Evolutionary conservation across 1,284 basidiomycete genomes (phyloP).

Genomic region (Paramarasmius palmivorus): DNA sequence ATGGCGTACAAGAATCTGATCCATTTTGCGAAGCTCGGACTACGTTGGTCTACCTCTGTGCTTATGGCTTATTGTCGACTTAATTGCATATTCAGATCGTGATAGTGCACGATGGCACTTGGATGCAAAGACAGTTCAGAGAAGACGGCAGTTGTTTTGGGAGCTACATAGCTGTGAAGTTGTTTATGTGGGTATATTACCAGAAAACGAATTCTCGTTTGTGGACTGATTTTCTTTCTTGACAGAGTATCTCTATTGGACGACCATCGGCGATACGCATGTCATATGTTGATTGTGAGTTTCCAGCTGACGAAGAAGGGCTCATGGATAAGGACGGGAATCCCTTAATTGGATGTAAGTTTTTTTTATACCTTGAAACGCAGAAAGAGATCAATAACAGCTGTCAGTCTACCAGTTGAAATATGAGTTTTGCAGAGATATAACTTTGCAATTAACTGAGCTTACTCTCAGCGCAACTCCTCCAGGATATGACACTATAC

Average conservation of each 20-base stretch:
- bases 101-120: constrained; percentile 61
- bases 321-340: constrained; percentile 49
- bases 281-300: constrained; percentile 59
- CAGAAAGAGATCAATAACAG: neutral
- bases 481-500: constrained; percentile 52
- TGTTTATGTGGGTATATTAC: constrained; percentile 40
- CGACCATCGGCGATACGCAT: constrained; percentile 55
- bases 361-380: neutral
- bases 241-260: constrained; percentile 54
- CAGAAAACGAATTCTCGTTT: neutral
- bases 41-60: constrained; percentile 41
- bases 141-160: constrained; percentile 59
- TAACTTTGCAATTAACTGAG: constrained; percentile 49
- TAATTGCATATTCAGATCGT: constrained; percentile 44
- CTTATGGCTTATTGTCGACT: neutral
- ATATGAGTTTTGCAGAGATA: constrained; percentile 49
- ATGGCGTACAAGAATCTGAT: constrained; percentile 12
- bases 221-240: no score
- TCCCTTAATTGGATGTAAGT: constrained; percentile 47
- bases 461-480: constrained; percentile 50
- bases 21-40: constrained; percentile 43
- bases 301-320: constrained; percentile 49
- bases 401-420: constrained; percentile 45
- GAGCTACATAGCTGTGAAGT: constrained; percentile 53
- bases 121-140: constrained; percentile 51